Evolutionary conservation across 106 monocot genomes (phyloP), one percentile per base, ranked within the genome.

Genomic region (Ottelia alismoides): DNA sequence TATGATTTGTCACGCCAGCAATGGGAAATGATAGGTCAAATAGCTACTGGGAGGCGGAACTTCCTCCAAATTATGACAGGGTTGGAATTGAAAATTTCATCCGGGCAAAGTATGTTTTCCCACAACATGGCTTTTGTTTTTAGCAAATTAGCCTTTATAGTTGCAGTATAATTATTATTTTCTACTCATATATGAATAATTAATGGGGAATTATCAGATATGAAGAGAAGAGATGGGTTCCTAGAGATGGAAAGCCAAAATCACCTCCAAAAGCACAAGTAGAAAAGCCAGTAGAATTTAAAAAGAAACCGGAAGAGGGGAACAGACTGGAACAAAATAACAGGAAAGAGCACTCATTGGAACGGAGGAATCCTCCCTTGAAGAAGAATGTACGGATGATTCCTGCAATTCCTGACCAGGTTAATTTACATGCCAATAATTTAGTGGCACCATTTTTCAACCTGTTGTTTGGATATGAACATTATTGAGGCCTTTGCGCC

Each of bases 11-110:
- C 3, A 10, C 10, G n/a, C 0, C 67, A 96, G 96, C 85, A 63
- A 98, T 98, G 96, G 96, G 96, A 70, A 98, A 98, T 77, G 85
- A 89, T 65, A 85, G 74, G 65, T 70, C 96, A 64, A 98, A 98
- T 70, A 70, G 56, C 61, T 98, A 85, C 57, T 98, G 96, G 96
- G 96, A 98, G 74, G 96, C 85, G 30, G 96, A 98, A 74, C 66
- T 98, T 20, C 96, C 89, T 60, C 77, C 81, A 30, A 78, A 85
- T 43, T 98, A 98, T 68, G 96, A 98, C 48, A 81, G 96, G 61
- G 96, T 98, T 65, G 96, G 96, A 51, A 98, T 98, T 70, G 96
- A 98, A 64, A 98, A 98, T 68, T 98, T 98, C 47, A 85, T 85
- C 45, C 85, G 82, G 20, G 96, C 89, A 64, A 89, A 98, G 96